Conservation (phyloP, 192 early-diverging fungal species). For the Coemansia erecta region DNA sequence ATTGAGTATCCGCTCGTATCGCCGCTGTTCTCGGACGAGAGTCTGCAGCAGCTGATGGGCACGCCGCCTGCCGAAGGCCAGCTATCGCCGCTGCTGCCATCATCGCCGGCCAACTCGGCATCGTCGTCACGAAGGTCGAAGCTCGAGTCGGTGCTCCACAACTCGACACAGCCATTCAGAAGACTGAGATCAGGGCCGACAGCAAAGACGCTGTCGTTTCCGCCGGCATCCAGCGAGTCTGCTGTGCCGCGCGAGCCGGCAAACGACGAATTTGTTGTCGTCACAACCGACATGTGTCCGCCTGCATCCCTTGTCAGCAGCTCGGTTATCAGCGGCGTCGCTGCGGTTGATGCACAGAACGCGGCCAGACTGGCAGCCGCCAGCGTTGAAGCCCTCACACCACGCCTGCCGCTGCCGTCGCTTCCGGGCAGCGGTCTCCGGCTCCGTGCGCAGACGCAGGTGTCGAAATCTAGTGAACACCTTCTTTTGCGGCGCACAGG, state of each 20-base stretch:
- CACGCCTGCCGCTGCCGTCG: not conserved
- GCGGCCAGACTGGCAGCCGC: constrained; percentile 14
- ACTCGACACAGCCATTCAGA: constrained; percentile 42
- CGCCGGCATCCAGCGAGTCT: constrained; percentile 23
- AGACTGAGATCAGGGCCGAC: constrained; percentile 30
- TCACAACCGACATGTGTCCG: constrained; percentile 52
- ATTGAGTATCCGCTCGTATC: constrained; percentile 43
- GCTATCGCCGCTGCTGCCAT: constrained; percentile 9
- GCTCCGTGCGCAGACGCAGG: constrained; percentile 39
- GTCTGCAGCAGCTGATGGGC: constrained; percentile 45
- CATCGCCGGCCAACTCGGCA: constrained; percentile 11
- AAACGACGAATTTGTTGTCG: constrained; percentile 48
- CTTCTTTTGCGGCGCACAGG: constrained; percentile 16
- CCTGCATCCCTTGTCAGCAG: constrained; percentile 46
- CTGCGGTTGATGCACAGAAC: constrained; percentile 20
- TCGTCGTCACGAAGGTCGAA: constrained; percentile 32
- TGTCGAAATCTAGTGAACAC: constrained; percentile 33
- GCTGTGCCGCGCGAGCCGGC: constrained; percentile 3
- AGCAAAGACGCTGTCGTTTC: constrained; percentile 44
- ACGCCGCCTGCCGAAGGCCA: constrained; percentile 26
- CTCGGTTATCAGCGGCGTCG: constrained; percentile 52
- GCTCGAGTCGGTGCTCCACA: constrained; percentile 46
- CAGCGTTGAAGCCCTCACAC: constrained; percentile 8
- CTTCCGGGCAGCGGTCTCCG: constrained; percentile 9
- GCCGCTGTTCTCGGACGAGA: constrained; percentile 47